These are phyloP conservation scores for Trichoderma orchidacearum DNA, from an alignment of 495 filamentous ascomycete species.

Conservation along the genomic window DNA sequence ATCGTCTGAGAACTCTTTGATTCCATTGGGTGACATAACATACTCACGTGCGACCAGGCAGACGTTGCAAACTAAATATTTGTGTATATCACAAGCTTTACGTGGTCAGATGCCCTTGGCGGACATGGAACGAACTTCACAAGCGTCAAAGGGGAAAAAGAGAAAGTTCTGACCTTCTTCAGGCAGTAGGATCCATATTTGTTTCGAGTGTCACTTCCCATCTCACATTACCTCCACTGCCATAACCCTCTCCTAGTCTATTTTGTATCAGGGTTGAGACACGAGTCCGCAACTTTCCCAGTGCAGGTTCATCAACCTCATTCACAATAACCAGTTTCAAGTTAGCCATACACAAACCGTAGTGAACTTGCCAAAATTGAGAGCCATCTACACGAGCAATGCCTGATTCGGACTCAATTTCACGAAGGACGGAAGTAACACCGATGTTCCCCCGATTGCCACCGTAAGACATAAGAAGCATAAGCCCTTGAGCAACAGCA, in stretches of 20 bases:
- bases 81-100: too few relatives aligned
- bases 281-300: constrained; percentile 55
- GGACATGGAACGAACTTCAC: too few relatives aligned
- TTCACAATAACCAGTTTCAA: constrained; percentile 61
- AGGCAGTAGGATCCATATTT: constrained; percentile 16
- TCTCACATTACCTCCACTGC: constrained; percentile 55
- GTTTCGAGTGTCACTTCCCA: constrained; percentile 70
- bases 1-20: too few relatives aligned
- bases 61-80: too few relatives aligned
- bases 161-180: too few relatives aligned
- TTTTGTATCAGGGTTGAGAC: constrained; percentile 71
- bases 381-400: constrained; percentile 75
- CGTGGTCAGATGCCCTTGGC: too few relatives aligned
- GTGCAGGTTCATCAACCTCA: constrained; percentile 43
- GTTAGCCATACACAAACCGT: constrained; percentile 91
- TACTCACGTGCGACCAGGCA: too few relatives aligned
- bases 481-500: constrained; percentile 71
- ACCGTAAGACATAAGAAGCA: constrained; percentile 85
- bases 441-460: constrained; percentile 22
- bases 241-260: constrained; percentile 76
- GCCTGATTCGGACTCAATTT: constrained; percentile 67
- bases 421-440: constrained; percentile 63
- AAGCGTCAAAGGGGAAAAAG: too few relatives aligned
- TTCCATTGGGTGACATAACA: too few relatives aligned
- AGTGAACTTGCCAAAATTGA: constrained; percentile 96